Conservation (phyloP, 192 early-diverging fungal species). For the Umbelopsis isabellina region DNA sequence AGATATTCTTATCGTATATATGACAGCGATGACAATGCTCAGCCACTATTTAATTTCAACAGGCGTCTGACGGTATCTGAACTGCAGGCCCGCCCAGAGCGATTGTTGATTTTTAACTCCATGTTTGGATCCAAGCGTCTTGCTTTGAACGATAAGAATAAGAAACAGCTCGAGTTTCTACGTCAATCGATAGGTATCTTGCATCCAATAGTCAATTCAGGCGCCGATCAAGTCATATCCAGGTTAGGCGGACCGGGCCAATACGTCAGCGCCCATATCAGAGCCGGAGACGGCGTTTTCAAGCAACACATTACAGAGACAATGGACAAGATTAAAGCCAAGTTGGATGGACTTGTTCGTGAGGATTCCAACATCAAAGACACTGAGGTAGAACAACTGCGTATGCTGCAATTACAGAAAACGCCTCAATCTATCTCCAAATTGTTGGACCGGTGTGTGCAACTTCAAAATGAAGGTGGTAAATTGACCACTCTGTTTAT, state of each 20-base stretch:
- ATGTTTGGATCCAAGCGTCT: constrained; percentile 49
- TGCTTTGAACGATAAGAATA: constrained; percentile 38
- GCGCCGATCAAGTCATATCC: constrained; percentile 40
- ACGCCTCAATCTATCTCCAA: not conserved
- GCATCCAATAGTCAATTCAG: constrained; percentile 43
- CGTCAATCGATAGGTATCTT: constrained; percentile 20
- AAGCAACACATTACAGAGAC: constrained; percentile 28
- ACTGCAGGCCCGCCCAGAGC: constrained; percentile 39
- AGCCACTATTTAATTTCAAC: constrained; percentile 27
- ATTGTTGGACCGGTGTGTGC: constrained; percentile 7
- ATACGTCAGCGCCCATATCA: constrained; percentile 37
- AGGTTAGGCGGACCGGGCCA: constrained; percentile 40
- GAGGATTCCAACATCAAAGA: not conserved
- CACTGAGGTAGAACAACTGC: not conserved
- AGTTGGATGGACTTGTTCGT: not conserved
- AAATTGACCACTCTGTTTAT: constrained; percentile 39
- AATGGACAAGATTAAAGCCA: constrained; percentile 20
- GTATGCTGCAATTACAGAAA: not conserved
- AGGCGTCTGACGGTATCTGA: constrained; percentile 42
- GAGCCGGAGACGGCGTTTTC: constrained; percentile 36
- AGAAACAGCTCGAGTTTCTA: constrained; percentile 31
- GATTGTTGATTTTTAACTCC: constrained; percentile 51
- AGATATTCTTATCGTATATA: constrained; percentile 50
- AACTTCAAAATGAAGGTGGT: constrained; percentile 3
- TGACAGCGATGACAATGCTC: constrained; percentile 37